Percentiles rank a stretch among this genome's conserved stretches.
Evolutionary conservation across 805 yeast species (phyloP).

Genomic region (Ogataea paraovalis): DNA sequence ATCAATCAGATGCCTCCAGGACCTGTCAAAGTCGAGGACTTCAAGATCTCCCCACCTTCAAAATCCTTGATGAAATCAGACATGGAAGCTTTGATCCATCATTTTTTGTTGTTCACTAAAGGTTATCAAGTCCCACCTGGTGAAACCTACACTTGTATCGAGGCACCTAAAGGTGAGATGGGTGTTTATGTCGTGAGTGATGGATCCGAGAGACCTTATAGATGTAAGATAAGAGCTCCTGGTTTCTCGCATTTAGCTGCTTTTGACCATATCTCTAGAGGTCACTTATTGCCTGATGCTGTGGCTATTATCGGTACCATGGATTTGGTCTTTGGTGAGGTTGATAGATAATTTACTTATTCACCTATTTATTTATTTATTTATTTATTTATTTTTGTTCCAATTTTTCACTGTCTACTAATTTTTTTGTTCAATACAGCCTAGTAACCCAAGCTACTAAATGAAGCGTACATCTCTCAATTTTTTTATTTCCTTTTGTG

Average conservation of each 20-base stretch:
- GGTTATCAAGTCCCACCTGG: conserved; percentile 88
- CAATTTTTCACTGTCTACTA: conserved; percentile 3
- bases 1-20: conserved; percentile 90
- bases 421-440: too few species aligned
- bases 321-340: conserved; percentile 94
- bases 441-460: too few species aligned
- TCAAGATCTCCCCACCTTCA: conserved; percentile 79
- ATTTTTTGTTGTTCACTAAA: conserved; percentile 81
- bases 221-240: conserved; percentile 92
- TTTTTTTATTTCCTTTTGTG: background rate
- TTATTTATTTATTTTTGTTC: conserved; percentile 1
- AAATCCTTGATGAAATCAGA: conserved; percentile 81
- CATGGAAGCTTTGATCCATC: conserved; percentile 90
- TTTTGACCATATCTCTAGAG: conserved; percentile 81
- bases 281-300: conserved; percentile 85
- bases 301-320: conserved; percentile 92
- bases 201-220: conserved; percentile 86
- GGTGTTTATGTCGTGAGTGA: conserved; percentile 86
- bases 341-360: conserved; percentile 59
- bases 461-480: too few species aligned
- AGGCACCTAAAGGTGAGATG: conserved; percentile 96
- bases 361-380: conserved; percentile 4
- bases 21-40: conserved; percentile 87
- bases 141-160: conserved; percentile 87
- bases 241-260: conserved; percentile 90